phyloP scores from a whole-genome alignment of 2,329 filamentous ascomycete species.

The Raffaelea albimanens region DNA sequence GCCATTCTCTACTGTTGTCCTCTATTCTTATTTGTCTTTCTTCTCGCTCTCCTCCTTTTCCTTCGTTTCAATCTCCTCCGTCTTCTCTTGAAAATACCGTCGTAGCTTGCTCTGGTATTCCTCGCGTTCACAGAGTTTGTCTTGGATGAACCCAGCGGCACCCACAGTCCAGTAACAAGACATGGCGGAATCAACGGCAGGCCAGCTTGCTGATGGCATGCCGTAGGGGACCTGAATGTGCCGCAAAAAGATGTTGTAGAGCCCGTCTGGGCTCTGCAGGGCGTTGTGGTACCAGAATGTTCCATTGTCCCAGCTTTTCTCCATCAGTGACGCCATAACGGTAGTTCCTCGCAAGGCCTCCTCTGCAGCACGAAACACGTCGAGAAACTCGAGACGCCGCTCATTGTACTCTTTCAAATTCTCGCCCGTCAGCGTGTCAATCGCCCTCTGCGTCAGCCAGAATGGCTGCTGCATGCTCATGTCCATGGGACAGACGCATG shows the following conservation, averaged over 20 bases:
- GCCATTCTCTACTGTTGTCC: too few relatives aligned
- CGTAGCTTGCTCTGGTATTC: neutral
- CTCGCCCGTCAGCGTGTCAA: neutral
- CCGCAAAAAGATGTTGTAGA: neutral
- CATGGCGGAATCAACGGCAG: neutral
- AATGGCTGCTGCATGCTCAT: neutral
- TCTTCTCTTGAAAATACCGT: neutral
- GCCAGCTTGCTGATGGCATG: neutral
- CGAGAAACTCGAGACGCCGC: neutral
- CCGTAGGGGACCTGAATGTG: neutral
- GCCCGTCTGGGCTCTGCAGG: neutral
- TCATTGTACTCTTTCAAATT: neutral
- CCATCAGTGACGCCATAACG: neutral
- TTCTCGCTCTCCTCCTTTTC: too few relatives aligned
- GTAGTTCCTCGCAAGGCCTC: neutral
- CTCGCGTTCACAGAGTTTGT: neutral
- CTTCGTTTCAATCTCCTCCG: neutral
- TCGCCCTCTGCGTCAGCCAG: neutral
- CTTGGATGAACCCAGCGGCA: neutral
- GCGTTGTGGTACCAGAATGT: neutral
- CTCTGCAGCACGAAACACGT: neutral
- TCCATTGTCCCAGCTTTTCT: neutral
- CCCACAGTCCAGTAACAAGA: neutral
- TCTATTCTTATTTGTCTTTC: too few relatives aligned
- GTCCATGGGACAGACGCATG: neutral